Evolutionary conservation across 306 rosid species (phyloP), one percentile per base, ranked within the genome.

Genomic region (Prunus fruticosa): DNA sequence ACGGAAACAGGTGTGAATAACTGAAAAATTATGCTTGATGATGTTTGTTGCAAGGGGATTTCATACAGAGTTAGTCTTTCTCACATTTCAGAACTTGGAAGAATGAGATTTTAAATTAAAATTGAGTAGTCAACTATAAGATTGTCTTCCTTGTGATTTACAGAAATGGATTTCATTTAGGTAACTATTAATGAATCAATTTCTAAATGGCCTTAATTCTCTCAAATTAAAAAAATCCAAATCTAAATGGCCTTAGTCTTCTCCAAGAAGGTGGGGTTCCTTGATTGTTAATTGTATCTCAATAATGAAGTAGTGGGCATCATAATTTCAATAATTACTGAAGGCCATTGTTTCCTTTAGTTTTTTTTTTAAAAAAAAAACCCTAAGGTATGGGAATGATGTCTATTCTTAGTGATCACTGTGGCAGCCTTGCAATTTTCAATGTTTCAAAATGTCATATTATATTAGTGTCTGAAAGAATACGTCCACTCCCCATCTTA

Each of bases 1-100:
- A 95, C 73, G 99, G 99, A 77, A 95, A 95, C 92, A 95, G 97
- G 99, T 92, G 74, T 83, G 30, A 34, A 50, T 64, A 71, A 56
- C 54, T 76, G 56, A 41, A 75, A 75, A 22, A 46, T 20, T 53
- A 69, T 72, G 52, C 56, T 58, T 65, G 6, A 34, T 56, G 53
- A 20, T 81, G 67, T 52, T 67, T 69, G 11, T 79, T 68, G 72
- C 70, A 64, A 61, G 64, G 25, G 34, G 50, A 47, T 71, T 58
- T 65, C 77, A 38, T 56, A 11, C 66, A 34, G 47, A 13, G 4
- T 32, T 56, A 16, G 16, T 5, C 57, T 60, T 43, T 43, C 23
- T 60, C 46, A 32, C 51, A 58, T 19, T 45, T 25, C 50, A 73
- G 25, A 60, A 58, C 67, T 57, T 13, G 51, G 47, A 38, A 27